These are phyloP conservation scores for Fusarium begoniae DNA, from an alignment of 2,329 filamentous ascomycete species.

Conservation along the genomic window DNA sequence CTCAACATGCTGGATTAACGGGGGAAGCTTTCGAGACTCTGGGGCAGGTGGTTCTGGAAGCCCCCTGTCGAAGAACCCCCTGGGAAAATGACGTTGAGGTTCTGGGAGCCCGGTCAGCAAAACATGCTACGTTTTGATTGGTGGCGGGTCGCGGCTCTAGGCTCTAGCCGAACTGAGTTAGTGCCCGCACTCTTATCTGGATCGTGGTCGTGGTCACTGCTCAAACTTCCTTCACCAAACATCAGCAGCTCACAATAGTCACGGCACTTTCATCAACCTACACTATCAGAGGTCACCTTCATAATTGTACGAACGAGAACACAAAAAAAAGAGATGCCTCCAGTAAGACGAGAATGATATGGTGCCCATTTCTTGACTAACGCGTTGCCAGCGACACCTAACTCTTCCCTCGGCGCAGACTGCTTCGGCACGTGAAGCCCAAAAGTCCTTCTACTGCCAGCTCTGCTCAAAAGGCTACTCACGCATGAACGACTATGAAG, in stretches of 20 bases:
- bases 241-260: not conserved
- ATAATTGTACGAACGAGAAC: accelerated
- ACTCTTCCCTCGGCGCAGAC: constrained; percentile 68
- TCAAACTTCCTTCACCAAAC: constrained; percentile 17
- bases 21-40: constrained; percentile 24
- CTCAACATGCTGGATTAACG: constrained; percentile 34
- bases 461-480: constrained; percentile 95
- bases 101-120: constrained; percentile 34
- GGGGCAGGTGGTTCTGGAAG: constrained; percentile 35
- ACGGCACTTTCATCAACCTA: not conserved
- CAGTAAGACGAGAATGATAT: constrained; percentile 58
- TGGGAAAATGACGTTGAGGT: constrained; percentile 40
- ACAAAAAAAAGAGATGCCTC: constrained; percentile 58
- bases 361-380: constrained; percentile 40
- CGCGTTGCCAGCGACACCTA: constrained; percentile 59
- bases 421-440: constrained; percentile 75
- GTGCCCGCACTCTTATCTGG: not conserved
- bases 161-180: not conserved
- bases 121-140: constrained; percentile 31
- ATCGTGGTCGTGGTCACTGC: constrained; percentile 3
- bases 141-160: not conserved
- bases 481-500: constrained; percentile 95
- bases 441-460: constrained; percentile 83
- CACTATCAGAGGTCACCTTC: too few species aligned
- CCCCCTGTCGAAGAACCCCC: constrained; percentile 25